These are phyloP conservation scores for Metschnikowia baotianmanensis DNA, from an alignment of 805 yeast species.

Conservation along the genomic window DNA sequence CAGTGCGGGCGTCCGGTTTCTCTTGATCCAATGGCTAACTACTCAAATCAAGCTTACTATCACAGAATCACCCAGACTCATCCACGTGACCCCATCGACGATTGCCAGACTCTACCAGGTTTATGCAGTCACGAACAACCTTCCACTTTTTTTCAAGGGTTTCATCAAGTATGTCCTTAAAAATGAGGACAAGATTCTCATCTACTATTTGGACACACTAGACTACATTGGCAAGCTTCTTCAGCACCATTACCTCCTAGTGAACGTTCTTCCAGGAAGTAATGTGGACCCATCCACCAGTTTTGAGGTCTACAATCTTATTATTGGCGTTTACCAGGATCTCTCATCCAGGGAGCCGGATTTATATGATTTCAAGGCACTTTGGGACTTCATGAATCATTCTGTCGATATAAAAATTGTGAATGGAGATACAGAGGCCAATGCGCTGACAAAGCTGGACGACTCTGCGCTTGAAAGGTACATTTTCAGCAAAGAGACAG, in stretches of 20 bases:
- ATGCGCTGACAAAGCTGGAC: not conserved
- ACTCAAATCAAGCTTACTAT: conserved; percentile 38
- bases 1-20: conserved; percentile 44
- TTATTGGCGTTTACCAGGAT: conserved; percentile 35
- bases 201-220: conserved; percentile 42
- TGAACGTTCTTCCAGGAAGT: conserved; percentile 33
- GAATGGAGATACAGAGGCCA: conserved; percentile 6
- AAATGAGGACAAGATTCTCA: conserved; percentile 41
- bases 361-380: conserved; percentile 28
- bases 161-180: conserved; percentile 32
- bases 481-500: conserved; percentile 25
- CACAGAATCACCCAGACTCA: conserved; percentile 32
- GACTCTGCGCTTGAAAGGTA: conserved; percentile 7
- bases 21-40: conserved; percentile 49
- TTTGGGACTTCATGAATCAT: conserved; percentile 37
- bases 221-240: conserved; percentile 33
- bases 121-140: conserved; percentile 38
- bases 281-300: conserved; percentile 28
- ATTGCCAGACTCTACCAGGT: conserved; percentile 33
- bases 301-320: conserved; percentile 35
- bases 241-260: conserved; percentile 20
- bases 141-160: conserved; percentile 40
- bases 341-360: conserved; percentile 33
- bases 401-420: conserved; percentile 22
- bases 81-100: conserved; percentile 33